Conservation (phyloP, 1,284 basidiomycete genomes). For the Tylopilus sp. region DNA sequence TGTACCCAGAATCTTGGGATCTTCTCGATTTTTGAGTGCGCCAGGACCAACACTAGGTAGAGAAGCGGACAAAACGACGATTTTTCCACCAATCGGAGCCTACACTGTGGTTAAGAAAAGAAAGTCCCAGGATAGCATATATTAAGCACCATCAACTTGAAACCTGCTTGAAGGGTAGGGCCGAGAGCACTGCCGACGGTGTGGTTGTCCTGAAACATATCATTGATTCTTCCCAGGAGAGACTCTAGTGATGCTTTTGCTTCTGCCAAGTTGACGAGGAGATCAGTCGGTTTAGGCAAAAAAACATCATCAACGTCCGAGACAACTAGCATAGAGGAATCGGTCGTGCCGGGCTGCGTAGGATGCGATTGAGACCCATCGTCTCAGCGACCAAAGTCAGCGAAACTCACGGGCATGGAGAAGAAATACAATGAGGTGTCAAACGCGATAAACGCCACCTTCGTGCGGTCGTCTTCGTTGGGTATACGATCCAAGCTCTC, state of each 20-base stretch:
- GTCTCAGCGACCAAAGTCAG: not conserved
- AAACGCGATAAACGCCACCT: constrained; percentile 90
- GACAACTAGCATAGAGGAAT: constrained; percentile 94
- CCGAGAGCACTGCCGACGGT: constrained; percentile 92
- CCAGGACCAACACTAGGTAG: constrained; percentile 90
- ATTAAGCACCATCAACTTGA: constrained; percentile 79
- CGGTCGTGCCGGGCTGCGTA: constrained; percentile 69
- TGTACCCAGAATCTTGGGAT: constrained; percentile 94
- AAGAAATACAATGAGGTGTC: constrained; percentile 97
- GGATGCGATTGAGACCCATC: not conserved
- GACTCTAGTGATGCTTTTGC: constrained; percentile 78
- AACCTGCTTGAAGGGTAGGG: constrained; percentile 94
- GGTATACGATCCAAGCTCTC: constrained; percentile 95
- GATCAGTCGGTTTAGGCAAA: constrained; percentile 93
- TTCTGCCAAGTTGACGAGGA: constrained; percentile 92
- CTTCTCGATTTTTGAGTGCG: constrained; percentile 93
- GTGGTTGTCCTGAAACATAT: constrained; percentile 96
- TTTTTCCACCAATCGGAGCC: constrained; percentile 93
- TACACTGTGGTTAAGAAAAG: constrained; percentile 28
- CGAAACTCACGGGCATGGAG: constrained; percentile 67
- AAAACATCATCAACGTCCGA: constrained; percentile 97
- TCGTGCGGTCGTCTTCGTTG: constrained; percentile 91
- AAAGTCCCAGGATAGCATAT: not conserved
- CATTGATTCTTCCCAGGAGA: constrained; percentile 79
- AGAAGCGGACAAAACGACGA: constrained; percentile 84